Base-by-base conservation (phyloP, 495 filamentous ascomycete species). In the Penicillium paxilli region DNA sequence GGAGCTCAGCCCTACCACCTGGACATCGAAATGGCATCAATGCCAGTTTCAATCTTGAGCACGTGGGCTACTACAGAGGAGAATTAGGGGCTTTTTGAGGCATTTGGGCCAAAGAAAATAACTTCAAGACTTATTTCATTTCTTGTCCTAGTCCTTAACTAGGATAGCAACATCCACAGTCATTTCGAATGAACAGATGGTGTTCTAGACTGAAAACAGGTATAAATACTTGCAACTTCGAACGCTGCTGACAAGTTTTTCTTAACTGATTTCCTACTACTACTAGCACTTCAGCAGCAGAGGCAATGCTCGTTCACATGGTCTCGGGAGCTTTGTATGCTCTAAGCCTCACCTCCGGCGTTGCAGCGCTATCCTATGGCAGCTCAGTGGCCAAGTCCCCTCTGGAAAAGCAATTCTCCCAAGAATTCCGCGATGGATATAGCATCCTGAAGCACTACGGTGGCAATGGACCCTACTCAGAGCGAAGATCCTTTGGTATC, bases 291-390 rank as follows among this genome's bases (percentile, higher is more conserved):
- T n/a, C n/a, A n/a, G n/a, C n/a, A n/a, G n/a, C n/a, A n/a, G n/a
- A n/a, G n/a, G 8, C 16, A 12, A 23, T 20, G 35, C 88, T 70
- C 30, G 28, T 21, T 49, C 16, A 21, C 25, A 28, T 37, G 17
- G 20, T 44, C 49, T 51, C 37, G 16, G 35, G 25, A 1, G 20
- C 44, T 32, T 2, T 32, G 9, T 51, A 16, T 22, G 49, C 49
- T 16, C 25, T 51, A 4, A 12, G 37, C 17, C 49, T 51, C 16
- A 16, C 37, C 14, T 28, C 49, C n/a, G 24, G 35, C 19, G 49
- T 44, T 9, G 14, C 49, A 16, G 49, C 49, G 19, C 24, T 51
- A n/a, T 24, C 23, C 10, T 33, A 25, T n/a, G 49, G 49, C 32
- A 37, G 44, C 35, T 33, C 49, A 2, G 37, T 44, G 9, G 7